phyloP scores from a whole-genome alignment of 106 monocot species.

The Dendrobium officinale region DNA sequence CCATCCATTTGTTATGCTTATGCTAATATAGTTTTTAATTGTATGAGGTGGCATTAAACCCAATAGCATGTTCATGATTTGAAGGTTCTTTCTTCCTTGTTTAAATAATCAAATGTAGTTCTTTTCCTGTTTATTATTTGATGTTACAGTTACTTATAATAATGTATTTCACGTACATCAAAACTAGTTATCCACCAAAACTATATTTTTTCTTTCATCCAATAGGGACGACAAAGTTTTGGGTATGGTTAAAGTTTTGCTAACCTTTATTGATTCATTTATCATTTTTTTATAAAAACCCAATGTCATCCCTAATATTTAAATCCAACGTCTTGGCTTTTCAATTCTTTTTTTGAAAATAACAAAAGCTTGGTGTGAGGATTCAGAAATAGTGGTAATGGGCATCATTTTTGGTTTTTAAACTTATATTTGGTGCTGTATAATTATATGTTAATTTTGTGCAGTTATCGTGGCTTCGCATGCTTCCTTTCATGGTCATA shows the following conservation, averaged over 20 bases:
- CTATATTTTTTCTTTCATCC: neutral
- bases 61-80: neutral
- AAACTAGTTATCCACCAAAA: neutral
- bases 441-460: constrained; percentile 1
- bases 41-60: too few relatives aligned
- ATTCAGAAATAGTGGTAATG: neutral
- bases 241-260: neutral
- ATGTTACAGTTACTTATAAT: neutral
- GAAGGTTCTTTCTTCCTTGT: neutral
- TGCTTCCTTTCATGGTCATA: constrained; percentile 17
- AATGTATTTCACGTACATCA: neutral
- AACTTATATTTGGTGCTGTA: neutral
- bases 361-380: constrained; percentile 1
- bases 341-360: too few relatives aligned
- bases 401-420: neutral
- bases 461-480: constrained; percentile 31
- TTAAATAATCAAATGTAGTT: neutral
- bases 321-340: too few relatives aligned
- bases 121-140: neutral
- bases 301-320: too few relatives aligned
- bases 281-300: neutral
- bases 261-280: neutral
- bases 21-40: too few relatives aligned
- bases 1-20: too few relatives aligned
- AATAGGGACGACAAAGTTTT: neutral